A percentile compares a stretch with the other conserved stretches of the same genome.
Evolutionary conservation across 768 basidiomycete genomes (phyloP).

Genomic region (Russula sp.): DNA sequence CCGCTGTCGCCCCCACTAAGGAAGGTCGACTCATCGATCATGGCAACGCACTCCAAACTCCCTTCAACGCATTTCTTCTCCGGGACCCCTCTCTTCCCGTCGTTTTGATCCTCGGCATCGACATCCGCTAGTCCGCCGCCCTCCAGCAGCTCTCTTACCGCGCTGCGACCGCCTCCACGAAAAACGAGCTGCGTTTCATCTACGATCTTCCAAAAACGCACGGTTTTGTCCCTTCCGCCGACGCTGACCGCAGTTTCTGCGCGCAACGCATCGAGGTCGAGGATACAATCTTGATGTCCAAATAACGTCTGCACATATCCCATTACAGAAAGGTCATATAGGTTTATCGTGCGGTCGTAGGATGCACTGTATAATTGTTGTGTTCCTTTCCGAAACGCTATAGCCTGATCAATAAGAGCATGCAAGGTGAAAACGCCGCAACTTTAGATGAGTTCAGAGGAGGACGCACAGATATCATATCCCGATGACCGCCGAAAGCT

Average conservation of each 20-base stretch:
- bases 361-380: slow-evolving; percentile 73
- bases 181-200: slow-evolving; percentile 96
- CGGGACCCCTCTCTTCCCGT: slow-evolving; percentile 37
- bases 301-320: slow-evolving; percentile 96
- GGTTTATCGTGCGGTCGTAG: slow-evolving; percentile 84
- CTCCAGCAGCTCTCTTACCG: slow-evolving; percentile 75
- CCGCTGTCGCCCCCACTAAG: slow-evolving; percentile 95
- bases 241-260: slow-evolving; percentile 83
- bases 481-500: slow-evolving; percentile 75
- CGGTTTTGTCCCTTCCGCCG: slow-evolving; percentile 87
- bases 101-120: slow-evolving; percentile 47
- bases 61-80: slow-evolving; percentile 74
- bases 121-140: slow-evolving; percentile 65
- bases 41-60: slow-evolving; percentile 85
- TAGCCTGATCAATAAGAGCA: slow-evolving; percentile 41
- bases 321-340: slow-evolving; percentile 79
- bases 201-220: slow-evolving; percentile 93
- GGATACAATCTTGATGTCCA: slow-evolving; percentile 90
- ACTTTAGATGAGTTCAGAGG: slow-evolving; percentile 38
- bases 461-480: slow-evolving; percentile 61
- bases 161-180: slow-evolving; percentile 87
- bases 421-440: slow-evolving; percentile 36
- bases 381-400: slow-evolving; percentile 76
- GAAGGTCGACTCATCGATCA: slow-evolving; percentile 94
- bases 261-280: slow-evolving; percentile 74